Base-by-base conservation (phyloP, 1,139 yeast species). In the Lipomyces yarrowii region DNA sequence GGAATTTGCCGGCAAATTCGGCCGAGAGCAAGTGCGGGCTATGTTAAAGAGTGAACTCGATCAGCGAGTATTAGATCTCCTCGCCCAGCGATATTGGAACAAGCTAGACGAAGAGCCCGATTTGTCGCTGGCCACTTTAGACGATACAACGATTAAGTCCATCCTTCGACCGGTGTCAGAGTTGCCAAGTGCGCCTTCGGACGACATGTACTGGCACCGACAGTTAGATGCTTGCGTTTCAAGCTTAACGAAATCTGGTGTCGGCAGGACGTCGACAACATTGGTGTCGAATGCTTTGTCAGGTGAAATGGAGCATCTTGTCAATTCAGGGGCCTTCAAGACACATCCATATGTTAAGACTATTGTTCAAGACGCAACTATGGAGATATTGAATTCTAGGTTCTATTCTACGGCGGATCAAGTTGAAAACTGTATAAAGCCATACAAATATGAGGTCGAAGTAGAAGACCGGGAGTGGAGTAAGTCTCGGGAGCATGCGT, bases 391-490 rank as follows among this genome's bases (percentile, higher is more conserved):
- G 69, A 86, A 88, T 69, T 81, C 90, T 52, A 86, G 94, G 70
- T 94, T 86, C 75, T 91, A 89, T 71, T 89, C 97, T 0, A 94
- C 99, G 0, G 96, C 99, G 0, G 99, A 96, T 76, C 99, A 96
- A 76, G 99, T 96, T 18, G 99, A 96, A 75, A 96, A 94, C 77
- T 93, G 98, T 79, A 93, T 96, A 74, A 96, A 96, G 77, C 99
- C 99, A 1, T 94, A 89, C 79, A 96, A 96, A 78, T 94, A 94
- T 77, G 99, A 96, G 76, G 93, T 96, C 69, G 99, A 96, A 76
- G 86, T 94, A 59, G 99, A 94, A 74, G 97, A 92, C 74, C 83
- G 97, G 57, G 99, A 96, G 76, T 96, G 99, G 99, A 80, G 82
- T 53, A 76, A 84, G 15, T 88, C 97, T 54, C 86, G 91, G 70